Evolutionary conservation across 495 filamentous ascomycete genomes (phyloP).

Genomic region (Penicillium parvum): DNA sequence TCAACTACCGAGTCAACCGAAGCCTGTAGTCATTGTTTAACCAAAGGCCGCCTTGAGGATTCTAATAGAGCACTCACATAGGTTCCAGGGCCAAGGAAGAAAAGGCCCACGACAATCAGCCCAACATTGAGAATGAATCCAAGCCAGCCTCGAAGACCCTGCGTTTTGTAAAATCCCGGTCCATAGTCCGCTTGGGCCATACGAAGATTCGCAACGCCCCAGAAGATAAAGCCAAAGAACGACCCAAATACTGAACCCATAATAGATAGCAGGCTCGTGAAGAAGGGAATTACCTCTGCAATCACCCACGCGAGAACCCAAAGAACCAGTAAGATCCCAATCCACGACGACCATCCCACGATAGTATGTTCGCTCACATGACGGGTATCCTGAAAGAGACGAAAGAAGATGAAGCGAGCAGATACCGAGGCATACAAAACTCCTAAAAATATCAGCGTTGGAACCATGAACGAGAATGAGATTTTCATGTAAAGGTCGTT

Average conservation of each 20-base stretch:
- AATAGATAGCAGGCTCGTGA: conserved; percentile 69
- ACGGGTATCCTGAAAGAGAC: conserved; percentile 63
- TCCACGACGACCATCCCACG: conserved; percentile 70
- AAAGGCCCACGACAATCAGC: conserved; percentile 63
- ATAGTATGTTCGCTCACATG: conserved; percentile 71
- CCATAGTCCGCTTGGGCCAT: conserved; percentile 52
- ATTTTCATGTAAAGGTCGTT: conserved; percentile 68
- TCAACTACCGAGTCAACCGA: conserved; percentile 59
- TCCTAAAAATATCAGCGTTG: conserved; percentile 79
- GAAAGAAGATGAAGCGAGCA: conserved; percentile 78
- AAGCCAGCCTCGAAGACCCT: conserved; percentile 53
- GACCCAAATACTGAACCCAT: conserved; percentile 85
- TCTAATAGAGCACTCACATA: conserved; percentile 53
- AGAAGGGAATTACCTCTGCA: conserved; percentile 83
- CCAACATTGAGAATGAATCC: conserved; percentile 57
- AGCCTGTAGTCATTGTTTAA: conserved; percentile 25
- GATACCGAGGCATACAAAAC: conserved; percentile 81
- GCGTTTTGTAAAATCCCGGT: conserved; percentile 39
- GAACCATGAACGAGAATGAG: conserved; percentile 83
- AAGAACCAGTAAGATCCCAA: conserved; percentile 62
- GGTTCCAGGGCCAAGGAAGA: conserved; percentile 69
- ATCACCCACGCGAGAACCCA: conserved; percentile 77
- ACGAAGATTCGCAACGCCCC: conserved; percentile 76
- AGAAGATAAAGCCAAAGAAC: conserved; percentile 89
- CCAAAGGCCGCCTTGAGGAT: not conserved